phyloP scores from a whole-genome alignment of 805 yeast genomes.

The Kluyveromyces starmeri region DNA sequence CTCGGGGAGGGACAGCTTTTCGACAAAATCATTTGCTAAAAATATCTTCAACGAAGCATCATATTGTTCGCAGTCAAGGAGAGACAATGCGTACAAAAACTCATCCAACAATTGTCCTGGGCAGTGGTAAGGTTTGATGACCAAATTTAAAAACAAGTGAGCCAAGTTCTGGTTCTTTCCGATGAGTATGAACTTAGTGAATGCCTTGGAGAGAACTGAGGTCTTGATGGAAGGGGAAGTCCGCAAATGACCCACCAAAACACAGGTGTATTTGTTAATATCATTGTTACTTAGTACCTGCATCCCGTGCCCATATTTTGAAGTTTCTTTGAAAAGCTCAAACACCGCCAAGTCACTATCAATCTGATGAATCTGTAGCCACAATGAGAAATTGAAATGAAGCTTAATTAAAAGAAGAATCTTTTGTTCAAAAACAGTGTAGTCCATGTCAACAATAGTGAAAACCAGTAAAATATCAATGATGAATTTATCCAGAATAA shows the following conservation, averaged over 20 bases:
- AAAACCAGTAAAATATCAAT: conserved; percentile 29
- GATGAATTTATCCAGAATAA: conserved; percentile 25
- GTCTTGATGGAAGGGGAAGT: not conserved
- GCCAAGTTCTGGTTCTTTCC: conserved; percentile 5
- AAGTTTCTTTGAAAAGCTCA: conserved; percentile 15
- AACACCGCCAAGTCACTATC: conserved; percentile 16
- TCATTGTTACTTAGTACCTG: conserved; percentile 19
- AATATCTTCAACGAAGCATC: conserved; percentile 22
- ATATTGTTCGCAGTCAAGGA: conserved; percentile 20
- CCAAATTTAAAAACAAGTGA: conserved; percentile 10
- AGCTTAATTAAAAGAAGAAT: conserved; percentile 16
- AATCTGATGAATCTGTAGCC: conserved; percentile 19
- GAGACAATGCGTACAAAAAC: conserved; percentile 20
- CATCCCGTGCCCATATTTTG: conserved; percentile 21
- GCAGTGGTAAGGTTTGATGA: conserved; percentile 16
- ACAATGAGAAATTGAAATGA: conserved; percentile 20
- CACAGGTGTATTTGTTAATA: not conserved
- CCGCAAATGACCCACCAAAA: not conserved
- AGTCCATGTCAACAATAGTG: conserved; percentile 32
- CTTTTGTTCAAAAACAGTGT: conserved; percentile 18
- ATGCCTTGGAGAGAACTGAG: not conserved
- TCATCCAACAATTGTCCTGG: conserved; percentile 18
- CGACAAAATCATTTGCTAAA: conserved; percentile 19
- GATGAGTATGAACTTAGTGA: conserved; percentile 7
- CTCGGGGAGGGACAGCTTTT: conserved; percentile 15